Conservation (phyloP, 768 basidiomycete genomes). For the Mrakia gelida region DNA sequence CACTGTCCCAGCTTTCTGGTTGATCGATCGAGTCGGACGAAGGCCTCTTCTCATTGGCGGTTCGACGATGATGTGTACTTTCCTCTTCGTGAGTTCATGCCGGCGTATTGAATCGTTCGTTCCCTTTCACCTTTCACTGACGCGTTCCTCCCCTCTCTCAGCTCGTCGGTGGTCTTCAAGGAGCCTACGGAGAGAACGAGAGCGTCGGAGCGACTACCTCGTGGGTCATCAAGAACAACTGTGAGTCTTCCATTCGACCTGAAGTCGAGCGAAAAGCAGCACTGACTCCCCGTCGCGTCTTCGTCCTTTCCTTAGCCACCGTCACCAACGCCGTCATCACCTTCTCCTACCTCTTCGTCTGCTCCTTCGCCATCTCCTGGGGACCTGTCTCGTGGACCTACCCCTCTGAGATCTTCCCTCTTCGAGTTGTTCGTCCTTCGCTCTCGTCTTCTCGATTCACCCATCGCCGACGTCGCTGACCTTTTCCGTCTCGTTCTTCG, state of each 20-base stretch:
- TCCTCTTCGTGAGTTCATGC: constrained; percentile 51
- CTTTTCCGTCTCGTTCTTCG: constrained; percentile 37
- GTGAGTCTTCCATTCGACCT: constrained; percentile 22
- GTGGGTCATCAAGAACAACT: constrained; percentile 60
- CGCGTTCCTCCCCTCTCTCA: background rate
- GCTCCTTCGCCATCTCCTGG: constrained; percentile 63
- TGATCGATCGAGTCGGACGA: constrained; percentile 75
- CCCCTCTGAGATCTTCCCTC: constrained; percentile 55
- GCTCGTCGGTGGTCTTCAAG: constrained; percentile 70
- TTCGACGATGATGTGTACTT: constrained; percentile 56
- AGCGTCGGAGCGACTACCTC: constrained; percentile 19
- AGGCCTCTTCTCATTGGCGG: constrained; percentile 61
- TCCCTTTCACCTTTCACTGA: background rate
- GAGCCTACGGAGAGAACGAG: constrained; percentile 53
- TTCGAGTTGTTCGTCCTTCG: constrained; percentile 34
- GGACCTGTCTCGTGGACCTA: constrained; percentile 66
- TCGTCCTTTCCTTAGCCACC: constrained; percentile 25
- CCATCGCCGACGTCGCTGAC: background rate
- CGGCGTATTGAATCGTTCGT: background rate
- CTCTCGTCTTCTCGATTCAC: background rate
- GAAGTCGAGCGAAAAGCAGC: background rate
- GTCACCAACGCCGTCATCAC: constrained; percentile 70
- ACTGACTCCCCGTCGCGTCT: background rate
- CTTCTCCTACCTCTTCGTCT: constrained; percentile 69
- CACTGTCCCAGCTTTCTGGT: constrained; percentile 50